Base-by-base conservation (phyloP, 441 rosid species). In the Flueggea neowawraea region DNA sequence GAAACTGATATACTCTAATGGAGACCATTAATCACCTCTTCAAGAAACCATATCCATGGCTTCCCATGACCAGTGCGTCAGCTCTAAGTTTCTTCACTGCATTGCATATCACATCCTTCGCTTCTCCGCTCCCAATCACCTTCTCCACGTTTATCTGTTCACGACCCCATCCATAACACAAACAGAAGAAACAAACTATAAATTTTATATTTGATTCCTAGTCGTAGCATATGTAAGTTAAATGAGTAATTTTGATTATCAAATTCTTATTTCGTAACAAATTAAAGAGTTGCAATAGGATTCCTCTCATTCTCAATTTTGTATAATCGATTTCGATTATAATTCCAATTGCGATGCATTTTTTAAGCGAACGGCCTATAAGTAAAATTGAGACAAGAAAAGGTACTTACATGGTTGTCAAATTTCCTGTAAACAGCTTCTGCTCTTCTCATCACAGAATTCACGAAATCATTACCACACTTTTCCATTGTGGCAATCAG, bases 31-130 rank as follows among this genome's bases (percentile, higher is more conserved):
- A 43, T 51, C 66, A 82, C 97, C 88, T 90, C 75, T 83, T 90
- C 72, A 92, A 70, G 88, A 90, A 89, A 13, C 98, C 98, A 62
- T 90, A 92, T 41, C 91, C 96, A 58, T 92, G 98, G 70, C 91
- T 82, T 62, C 98, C 98, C 75, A 89, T 86, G 10, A 92, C 93
- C 72, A 92, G 67, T 11, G 81, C 80, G 72, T 92, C 96, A 11
- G 91, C 90, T 69, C 61, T 52, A 17, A 91, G 87, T 61, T 84
- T 84, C 48, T 86, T 79, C 54, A 84, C 93, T 0, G 82, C 68
- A 12, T 50, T 64, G 44, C 98, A 89, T 68, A 89, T 92, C 36
- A 83, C 95, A 52, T 86, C 91, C 69, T 83, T 84, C 0, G 96
- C 94, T 62, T 92, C 98, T 68, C 98, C 98, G 36, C 68, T 73